Percentiles rank a stretch among this genome's conserved stretches.
These are phyloP conservation scores for Backusella luteola DNA, from an alignment of 192 early-diverging fungal species.

Conservation along the genomic window DNA sequence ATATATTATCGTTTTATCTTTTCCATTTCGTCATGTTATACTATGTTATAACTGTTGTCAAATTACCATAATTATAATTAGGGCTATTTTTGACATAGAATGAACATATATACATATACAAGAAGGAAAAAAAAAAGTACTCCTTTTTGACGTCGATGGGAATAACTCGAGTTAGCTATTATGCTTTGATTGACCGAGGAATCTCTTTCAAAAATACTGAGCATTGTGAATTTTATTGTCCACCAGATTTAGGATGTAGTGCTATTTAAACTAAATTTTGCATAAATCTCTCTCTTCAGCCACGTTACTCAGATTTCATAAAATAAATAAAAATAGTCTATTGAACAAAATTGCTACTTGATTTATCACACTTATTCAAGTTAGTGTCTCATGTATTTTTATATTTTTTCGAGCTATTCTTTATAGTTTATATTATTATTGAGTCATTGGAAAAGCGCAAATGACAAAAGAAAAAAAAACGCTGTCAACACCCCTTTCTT, in stretches of 20 bases:
- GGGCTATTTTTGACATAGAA: background rate
- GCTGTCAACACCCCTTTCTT: background rate
- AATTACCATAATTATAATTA: background rate
- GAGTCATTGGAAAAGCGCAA: background rate
- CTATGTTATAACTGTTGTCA: background rate
- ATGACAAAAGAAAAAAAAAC: background rate
- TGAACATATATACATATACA: too few relatives aligned
- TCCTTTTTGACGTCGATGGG: background rate
- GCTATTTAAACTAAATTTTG: background rate
- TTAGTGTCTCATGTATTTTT: background rate
- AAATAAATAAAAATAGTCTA: background rate
- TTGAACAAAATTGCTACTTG: background rate
- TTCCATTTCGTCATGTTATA: background rate
- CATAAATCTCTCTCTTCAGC: background rate
- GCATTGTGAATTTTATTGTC: background rate
- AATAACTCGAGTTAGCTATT: background rate
- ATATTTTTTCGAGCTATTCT: background rate
- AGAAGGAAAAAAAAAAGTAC: background rate
- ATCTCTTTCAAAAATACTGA: background rate
- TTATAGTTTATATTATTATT: background rate
- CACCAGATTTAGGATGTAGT: background rate
- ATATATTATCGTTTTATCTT: background rate
- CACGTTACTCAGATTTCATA: background rate
- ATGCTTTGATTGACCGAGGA: background rate
- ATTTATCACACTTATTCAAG: background rate